A percentile compares a stretch with the other conserved stretches of the same genome.
Conservation (phyloP, 371 early-diverging fungal genomes). For the Coemansia sp. region DNA sequence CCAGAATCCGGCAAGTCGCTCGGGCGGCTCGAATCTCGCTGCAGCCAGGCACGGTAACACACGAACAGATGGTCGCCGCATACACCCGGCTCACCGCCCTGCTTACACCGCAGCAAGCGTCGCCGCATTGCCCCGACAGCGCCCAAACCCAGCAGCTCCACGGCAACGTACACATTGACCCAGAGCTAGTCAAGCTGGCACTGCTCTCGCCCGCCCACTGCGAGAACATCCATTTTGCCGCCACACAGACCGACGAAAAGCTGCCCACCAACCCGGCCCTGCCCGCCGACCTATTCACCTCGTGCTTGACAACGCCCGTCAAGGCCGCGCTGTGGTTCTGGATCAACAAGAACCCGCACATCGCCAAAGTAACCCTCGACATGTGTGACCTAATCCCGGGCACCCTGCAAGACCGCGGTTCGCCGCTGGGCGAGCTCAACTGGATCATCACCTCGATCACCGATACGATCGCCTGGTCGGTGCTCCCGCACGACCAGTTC, state of each 20-base stretch:
- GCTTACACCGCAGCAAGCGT: constrained; percentile 13
- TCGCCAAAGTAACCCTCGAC: constrained; percentile 58
- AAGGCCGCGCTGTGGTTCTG: constrained; percentile 93
- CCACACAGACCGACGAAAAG: constrained; percentile 80
- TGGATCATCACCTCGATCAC: constrained; percentile 98
- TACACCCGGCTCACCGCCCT: constrained; percentile 14
- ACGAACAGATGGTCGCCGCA: constrained; percentile 7
- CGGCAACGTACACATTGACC: constrained; percentile 34
- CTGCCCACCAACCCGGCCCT: constrained; percentile 91
- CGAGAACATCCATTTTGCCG: constrained; percentile 95
- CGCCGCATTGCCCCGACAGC: constrained; percentile 12
- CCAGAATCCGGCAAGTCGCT: constrained; percentile 22
- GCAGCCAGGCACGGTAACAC: constrained; percentile 11
- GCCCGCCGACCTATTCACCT: constrained; percentile 95
- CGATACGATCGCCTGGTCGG: constrained; percentile 97
- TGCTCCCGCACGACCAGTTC: constrained; percentile 84
- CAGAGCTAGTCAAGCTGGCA: constrained; percentile 31
- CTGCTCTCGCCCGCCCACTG: constrained; percentile 51
- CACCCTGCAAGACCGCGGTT: constrained; percentile 80
- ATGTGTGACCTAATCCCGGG: constrained; percentile 90
- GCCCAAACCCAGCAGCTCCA: not conserved
- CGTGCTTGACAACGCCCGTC: constrained; percentile 94
- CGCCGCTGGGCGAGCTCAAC: constrained; percentile 93
- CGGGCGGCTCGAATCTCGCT: constrained; percentile 5
- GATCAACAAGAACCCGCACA: constrained; percentile 76